Conservation (phyloP, 306 rosid species). For the Notholithocarpus densiflorus region DNA sequence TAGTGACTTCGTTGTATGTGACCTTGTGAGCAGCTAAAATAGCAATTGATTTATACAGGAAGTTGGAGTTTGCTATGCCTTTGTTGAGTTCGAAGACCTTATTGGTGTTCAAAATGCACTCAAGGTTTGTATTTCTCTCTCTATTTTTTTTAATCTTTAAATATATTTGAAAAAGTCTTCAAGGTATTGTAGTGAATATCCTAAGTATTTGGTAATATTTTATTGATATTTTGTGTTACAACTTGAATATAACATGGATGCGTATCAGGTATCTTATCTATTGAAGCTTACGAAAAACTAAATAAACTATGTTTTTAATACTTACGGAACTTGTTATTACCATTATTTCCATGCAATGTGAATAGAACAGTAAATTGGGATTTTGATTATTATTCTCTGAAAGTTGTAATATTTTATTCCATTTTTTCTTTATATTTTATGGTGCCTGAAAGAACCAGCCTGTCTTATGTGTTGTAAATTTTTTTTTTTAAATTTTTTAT, state of each 20-base stretch:
- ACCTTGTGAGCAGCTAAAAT: conserved; percentile 18
- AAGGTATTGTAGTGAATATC: not conserved
- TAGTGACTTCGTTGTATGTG: not conserved
- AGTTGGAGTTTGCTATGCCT: conserved; percentile 91
- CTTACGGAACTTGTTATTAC: not conserved
- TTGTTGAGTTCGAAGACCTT: conserved; percentile 93
- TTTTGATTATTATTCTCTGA: not conserved
- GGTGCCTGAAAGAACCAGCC: not conserved
- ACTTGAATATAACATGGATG: not conserved
- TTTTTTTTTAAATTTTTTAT: too few relatives aligned
- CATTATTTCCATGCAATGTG: not conserved
- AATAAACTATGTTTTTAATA: not conserved
- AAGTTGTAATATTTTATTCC: not conserved
- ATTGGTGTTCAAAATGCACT: conserved; percentile 78
- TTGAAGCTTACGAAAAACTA: not conserved
- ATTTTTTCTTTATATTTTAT: not conserved
- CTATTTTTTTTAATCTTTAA: not conserved
- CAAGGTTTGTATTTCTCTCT: conserved; percentile 47
- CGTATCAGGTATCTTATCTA: not conserved
- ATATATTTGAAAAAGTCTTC: not conserved
- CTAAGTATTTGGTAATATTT: not conserved
- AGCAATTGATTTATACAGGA: conserved; percentile 56
- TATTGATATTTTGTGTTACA: not conserved
- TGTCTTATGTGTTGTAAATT: not conserved
- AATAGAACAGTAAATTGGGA: not conserved